Base-by-base conservation (phyloP, 805 yeast species). In the Barnettozyma pratensis region DNA sequence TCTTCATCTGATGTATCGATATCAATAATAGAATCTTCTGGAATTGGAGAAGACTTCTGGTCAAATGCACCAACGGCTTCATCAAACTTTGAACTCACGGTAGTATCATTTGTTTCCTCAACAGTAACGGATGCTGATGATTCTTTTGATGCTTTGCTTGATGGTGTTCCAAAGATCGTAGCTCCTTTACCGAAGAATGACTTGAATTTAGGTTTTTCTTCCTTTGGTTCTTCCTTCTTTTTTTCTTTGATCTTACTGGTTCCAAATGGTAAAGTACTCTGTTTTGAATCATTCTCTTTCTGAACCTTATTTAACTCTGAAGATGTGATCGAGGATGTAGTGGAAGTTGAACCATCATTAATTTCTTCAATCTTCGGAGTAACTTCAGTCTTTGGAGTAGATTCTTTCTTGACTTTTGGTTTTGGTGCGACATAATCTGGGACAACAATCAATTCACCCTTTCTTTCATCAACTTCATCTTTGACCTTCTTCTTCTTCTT, bases 181-280 rank as follows among this genome's bases (percentile, higher is more conserved):
- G 48, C 55, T 11, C 60, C 59, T n/a, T 46, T 54, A 6, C 75
- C 74, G 51, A 71, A 71, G 7, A 71, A 55, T 27, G 70, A 56
- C 41, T 63, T 64, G 50, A 69, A 69, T 39, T 60, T 45, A 7
- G 63, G 60, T 41, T 57, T 57, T 29, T 48, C 48, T 42, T 52
- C 49, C 39, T 52, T 43, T 42, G 52, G 39, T 40, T 53, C 46
- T 39, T 53, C 50, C 46, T 56, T 54, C 44, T 48, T 56, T 10
- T 44, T 31, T 19, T 19, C 19, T 19, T 19, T 19, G 19, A 19
- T 19, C 19, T 19, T 19, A 19, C 19, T 19, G 19, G 19, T 19
- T 25, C 38, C 29, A 27, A 49, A 49, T 8, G 41, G 44, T n/a
- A 47, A n/a, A 9, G 37, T 41, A 9, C 37, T 34, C 41, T 53